Percentiles rank a stretch among this genome's conserved stretches.
phyloP scores from a whole-genome alignment of 2,329 filamentous ascomycete genomes.

The Tolypocladium sp. region DNA sequence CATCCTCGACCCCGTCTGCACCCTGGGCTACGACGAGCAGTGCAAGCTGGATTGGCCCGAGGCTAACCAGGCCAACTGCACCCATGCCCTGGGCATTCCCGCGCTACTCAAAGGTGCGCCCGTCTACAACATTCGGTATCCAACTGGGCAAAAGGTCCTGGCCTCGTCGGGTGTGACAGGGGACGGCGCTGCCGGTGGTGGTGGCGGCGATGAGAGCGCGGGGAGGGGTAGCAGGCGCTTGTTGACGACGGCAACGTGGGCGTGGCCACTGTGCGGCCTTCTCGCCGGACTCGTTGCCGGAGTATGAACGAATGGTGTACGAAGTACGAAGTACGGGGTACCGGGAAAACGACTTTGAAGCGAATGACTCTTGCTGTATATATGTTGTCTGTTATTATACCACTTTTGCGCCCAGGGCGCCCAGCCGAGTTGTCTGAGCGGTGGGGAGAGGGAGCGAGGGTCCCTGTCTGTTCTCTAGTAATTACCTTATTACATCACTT shows the following conservation, averaged over 20 bases:
- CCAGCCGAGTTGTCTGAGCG: not conserved
- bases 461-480: too few species aligned
- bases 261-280: not conserved
- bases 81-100: conserved; percentile 29
- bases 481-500: too few species aligned
- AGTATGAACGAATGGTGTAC: too few species aligned
- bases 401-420: not conserved
- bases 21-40: conserved; percentile 33
- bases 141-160: conserved; percentile 28
- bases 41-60: conserved; percentile 34
- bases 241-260: not conserved
- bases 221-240: not conserved
- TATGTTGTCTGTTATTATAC: not conserved
- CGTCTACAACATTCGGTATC: conserved; percentile 39
- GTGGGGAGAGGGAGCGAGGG: too few species aligned
- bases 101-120: conserved; percentile 23
- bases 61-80: conserved; percentile 35
- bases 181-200: not conserved
- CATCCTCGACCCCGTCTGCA: conserved; percentile 39
- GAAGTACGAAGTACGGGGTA: too few species aligned
- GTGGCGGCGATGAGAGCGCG: not conserved
- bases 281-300: not conserved
- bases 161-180: not conserved
- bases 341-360: not conserved
- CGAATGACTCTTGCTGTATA: not conserved